phyloP scores from a whole-genome alignment of 441 rosid genomes.

The Melastoma candidum region DNA sequence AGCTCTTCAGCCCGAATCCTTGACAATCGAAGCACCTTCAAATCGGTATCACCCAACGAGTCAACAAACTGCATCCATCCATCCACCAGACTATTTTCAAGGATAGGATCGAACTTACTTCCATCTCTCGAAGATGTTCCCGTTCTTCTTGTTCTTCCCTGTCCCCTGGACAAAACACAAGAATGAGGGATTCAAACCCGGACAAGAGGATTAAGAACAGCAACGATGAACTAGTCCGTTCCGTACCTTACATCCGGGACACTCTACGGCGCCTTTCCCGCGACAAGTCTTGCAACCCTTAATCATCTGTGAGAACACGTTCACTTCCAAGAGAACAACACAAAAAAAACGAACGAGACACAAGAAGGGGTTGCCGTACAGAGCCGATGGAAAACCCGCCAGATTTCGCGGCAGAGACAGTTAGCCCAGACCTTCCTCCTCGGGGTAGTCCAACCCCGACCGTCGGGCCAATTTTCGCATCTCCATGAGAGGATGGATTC shows the following conservation, averaged over 20 bases:
- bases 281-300: conserved; percentile 47
- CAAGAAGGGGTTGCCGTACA: conserved; percentile 19
- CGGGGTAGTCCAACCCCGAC: too few relatives aligned
- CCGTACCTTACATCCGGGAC: conserved; percentile 65
- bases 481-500: too few relatives aligned
- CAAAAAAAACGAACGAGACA: too few relatives aligned
- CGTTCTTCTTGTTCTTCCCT: conserved; percentile 68
- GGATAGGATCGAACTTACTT: conserved; percentile 34
- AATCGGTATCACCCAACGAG: neutral
- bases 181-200: neutral
- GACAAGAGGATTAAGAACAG: too few relatives aligned
- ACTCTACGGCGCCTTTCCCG: conserved; percentile 64
- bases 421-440: conserved; percentile 10
- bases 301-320: conserved; percentile 29
- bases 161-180: conserved; percentile 36
- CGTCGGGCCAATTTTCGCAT: too few relatives aligned
- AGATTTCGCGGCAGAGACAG: conserved; percentile 28
- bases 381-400: conserved; percentile 43
- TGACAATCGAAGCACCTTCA: conserved; percentile 74
- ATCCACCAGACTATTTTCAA: neutral
- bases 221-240: neutral
- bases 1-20: conserved; percentile 67
- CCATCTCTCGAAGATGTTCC: conserved; percentile 83
- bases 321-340: neutral
- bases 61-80: too few relatives aligned